Conservation (phyloP, 208 protist genomes). For the Lotmaria passim region DNA sequence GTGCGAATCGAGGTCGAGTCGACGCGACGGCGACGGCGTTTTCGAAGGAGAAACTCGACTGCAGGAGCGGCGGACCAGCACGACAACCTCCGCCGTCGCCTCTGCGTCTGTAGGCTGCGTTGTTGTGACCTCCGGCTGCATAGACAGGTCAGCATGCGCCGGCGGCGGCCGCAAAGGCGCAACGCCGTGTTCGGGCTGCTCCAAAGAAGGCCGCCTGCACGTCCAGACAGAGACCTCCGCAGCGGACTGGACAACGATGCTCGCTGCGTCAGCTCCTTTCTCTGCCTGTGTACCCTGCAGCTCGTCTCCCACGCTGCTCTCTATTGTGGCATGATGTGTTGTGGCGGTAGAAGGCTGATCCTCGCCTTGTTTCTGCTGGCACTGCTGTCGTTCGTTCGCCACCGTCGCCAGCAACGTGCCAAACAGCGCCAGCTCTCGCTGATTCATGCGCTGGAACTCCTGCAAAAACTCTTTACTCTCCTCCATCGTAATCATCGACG, state of each 20-base stretch:
- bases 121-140: too few relatives aligned
- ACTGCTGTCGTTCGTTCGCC: slow-evolving; percentile 24
- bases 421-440: slow-evolving; percentile 31
- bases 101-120: too few relatives aligned
- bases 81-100: slow-evolving; percentile 16
- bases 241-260: slow-evolving; percentile 8
- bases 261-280: neutral
- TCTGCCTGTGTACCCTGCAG: neutral
- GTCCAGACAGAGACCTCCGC: slow-evolving; percentile 29
- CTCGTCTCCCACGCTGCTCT: neutral
- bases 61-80: slow-evolving; percentile 26
- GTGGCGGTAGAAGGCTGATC: neutral
- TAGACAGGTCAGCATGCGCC: too few relatives aligned
- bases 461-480: slow-evolving; percentile 26
- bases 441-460: slow-evolving; percentile 34
- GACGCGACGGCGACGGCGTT: neutral
- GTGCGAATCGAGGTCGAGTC: slow-evolving; percentile 2
- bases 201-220: slow-evolving; percentile 11
- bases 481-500: slow-evolving; percentile 36
- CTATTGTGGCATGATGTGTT: neutral
- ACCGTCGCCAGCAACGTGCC: slow-evolving; percentile 30
- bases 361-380: slow-evolving; percentile 1
- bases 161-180: neutral
- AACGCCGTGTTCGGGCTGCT: too few relatives aligned
- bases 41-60: slow-evolving; percentile 11